phyloP scores from a whole-genome alignment of 768 basidiomycete genomes.

The Cyclocybe aegerita region DNA sequence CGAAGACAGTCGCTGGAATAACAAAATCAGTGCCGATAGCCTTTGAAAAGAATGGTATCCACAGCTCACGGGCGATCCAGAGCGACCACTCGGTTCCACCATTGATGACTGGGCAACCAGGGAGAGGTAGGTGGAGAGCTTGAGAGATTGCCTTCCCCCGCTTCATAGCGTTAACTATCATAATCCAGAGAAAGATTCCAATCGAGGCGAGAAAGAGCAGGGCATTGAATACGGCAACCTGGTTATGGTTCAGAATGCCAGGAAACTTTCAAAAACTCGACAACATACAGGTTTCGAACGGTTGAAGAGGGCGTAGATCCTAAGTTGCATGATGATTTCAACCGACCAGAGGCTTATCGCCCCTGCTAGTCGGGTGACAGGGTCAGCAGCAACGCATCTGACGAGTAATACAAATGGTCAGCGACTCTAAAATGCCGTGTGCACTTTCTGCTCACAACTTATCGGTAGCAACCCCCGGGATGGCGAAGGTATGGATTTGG shows the following conservation, averaged over 20 bases:
- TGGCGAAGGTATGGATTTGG: conserved; percentile 40
- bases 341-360: conserved; percentile 44
- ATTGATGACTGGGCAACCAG: conserved; percentile 38
- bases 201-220: conserved; percentile 37
- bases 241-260: background rate
- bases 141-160: conserved; percentile 32
- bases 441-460: conserved; percentile 35
- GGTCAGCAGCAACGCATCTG: conserved; percentile 43
- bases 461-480: conserved; percentile 33
- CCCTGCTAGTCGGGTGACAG: conserved; percentile 37
- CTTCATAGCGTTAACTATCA: conserved; percentile 30
- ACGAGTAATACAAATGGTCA: background rate
- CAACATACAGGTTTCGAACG: conserved; percentile 27
- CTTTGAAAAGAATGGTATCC: background rate
- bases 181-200: conserved; percentile 35
- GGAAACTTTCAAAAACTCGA: background rate
- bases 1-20: conserved; percentile 33
- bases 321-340: conserved; percentile 45
- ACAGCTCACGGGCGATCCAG: conserved; percentile 32
- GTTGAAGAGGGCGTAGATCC: conserved; percentile 38
- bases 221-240: conserved; percentile 37
- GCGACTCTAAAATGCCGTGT: background rate
- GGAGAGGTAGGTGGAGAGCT: conserved; percentile 34
- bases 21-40: background rate
- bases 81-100: conserved; percentile 39